Percentiles rank a stretch among this genome's conserved stretches.
These are phyloP conservation scores for Cornus florida DNA, from an alignment of 148 eudicot species.

Conservation along the genomic window DNA sequence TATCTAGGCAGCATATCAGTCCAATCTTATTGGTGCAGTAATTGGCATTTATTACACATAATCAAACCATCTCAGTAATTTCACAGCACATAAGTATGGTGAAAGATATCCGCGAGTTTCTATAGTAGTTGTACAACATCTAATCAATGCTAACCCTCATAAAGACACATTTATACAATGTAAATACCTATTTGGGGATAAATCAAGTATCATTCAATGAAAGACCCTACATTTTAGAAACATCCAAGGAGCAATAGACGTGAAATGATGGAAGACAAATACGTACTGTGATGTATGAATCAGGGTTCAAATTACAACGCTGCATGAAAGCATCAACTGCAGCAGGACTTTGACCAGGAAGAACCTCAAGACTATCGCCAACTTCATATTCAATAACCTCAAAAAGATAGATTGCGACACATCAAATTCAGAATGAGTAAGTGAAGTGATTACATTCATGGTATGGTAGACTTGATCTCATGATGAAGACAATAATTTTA, in stretches of 20 bases:
- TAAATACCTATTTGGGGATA: neutral
- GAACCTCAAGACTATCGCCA: slow-evolving; percentile 88
- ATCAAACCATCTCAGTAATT: neutral
- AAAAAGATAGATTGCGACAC: slow-evolving; percentile 10
- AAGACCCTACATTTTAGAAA: neutral
- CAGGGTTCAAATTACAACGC: slow-evolving; percentile 82
- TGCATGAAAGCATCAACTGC: slow-evolving; percentile 76
- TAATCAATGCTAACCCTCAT: neutral
- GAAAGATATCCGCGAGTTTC: neutral
- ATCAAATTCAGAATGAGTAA: neutral
- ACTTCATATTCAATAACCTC: slow-evolving; percentile 80
- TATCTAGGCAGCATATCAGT: neutral
- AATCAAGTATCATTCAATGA: neutral
- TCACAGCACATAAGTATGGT: neutral
- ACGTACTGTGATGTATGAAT: slow-evolving; percentile 71
- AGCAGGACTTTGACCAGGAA: slow-evolving; percentile 79
- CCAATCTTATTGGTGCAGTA: neutral
- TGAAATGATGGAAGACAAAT: neutral
- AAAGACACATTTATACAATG: neutral
- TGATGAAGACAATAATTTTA: neutral
- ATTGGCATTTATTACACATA: neutral
- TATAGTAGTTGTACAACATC: neutral
- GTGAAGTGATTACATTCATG: too few relatives aligned
- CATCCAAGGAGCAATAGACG: slow-evolving; percentile 1
- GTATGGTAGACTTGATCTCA: neutral